These are phyloP conservation scores for Aspergillus coremiiformis DNA, from an alignment of 495 filamentous ascomycete genomes.

Conservation along the genomic window DNA sequence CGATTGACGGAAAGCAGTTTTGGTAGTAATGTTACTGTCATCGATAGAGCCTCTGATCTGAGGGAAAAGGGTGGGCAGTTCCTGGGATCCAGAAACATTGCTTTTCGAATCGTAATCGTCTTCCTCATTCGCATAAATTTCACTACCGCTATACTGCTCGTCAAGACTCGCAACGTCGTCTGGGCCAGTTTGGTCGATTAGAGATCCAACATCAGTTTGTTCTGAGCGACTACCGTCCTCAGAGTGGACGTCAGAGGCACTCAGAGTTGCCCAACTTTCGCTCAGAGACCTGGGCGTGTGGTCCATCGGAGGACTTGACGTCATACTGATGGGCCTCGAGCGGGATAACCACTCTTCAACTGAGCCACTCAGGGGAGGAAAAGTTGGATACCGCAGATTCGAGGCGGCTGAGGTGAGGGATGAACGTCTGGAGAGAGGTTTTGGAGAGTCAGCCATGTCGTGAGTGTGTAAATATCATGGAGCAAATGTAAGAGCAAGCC, in stretches of 20 bases:
- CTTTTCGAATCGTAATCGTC: slow-evolving; percentile 24
- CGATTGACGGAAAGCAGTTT: slow-evolving; percentile 27
- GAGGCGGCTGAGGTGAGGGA: slow-evolving; percentile 22
- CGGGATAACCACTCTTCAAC: slow-evolving; percentile 44
- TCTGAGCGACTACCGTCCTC: slow-evolving; percentile 42
- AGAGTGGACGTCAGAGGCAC: slow-evolving; percentile 37
- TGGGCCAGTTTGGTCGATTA: slow-evolving; percentile 37
- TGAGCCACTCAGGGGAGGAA: slow-evolving; percentile 38
- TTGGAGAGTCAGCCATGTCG: slow-evolving; percentile 38
- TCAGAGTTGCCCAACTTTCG: slow-evolving; percentile 44
- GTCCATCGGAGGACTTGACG: slow-evolving; percentile 24
- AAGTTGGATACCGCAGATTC: slow-evolving; percentile 39
- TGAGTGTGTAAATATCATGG: slow-evolving; percentile 17
- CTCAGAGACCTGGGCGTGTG: slow-evolving; percentile 28
- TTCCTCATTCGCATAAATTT: slow-evolving; percentile 27
- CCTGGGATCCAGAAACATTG: slow-evolving; percentile 31
- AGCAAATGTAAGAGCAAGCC: slow-evolving; percentile 11
- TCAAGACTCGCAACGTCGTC: slow-evolving; percentile 45
- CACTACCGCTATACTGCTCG: slow-evolving; percentile 34
- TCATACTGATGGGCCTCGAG: slow-evolving; percentile 39
- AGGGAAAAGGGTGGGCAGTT: slow-evolving; percentile 37
- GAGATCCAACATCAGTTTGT: slow-evolving; percentile 38
- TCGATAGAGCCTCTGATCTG: slow-evolving; percentile 29
- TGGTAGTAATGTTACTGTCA: slow-evolving; percentile 38
- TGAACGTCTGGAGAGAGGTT: slow-evolving; percentile 27